phyloP scores from a whole-genome alignment of 352 stramenopile genomes.

The Globisporangium perplexum region DNA sequence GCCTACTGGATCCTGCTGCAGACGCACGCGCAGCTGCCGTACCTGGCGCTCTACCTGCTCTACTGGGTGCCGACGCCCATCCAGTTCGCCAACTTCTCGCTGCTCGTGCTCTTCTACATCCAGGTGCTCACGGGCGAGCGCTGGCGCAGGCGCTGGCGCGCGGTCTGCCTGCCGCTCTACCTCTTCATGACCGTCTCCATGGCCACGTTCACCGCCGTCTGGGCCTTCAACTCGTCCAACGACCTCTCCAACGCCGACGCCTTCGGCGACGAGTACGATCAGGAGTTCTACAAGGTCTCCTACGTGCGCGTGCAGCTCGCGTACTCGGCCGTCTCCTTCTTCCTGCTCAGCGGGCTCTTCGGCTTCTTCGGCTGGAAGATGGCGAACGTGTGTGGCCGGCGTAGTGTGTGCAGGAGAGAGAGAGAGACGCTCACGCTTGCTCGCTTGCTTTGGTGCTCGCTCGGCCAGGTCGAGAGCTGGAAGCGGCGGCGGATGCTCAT shows the following conservation, averaged over 20 bases:
- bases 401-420: background rate
- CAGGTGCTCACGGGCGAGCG: constrained; percentile 77
- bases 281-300: constrained; percentile 77
- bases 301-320: constrained; percentile 74
- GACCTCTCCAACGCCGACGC: constrained; percentile 63
- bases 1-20: constrained; percentile 84
- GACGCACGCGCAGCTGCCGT: constrained; percentile 63
- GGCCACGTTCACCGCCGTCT: constrained; percentile 80
- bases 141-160: constrained; percentile 69
- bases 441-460: background rate
- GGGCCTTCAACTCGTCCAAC: constrained; percentile 83
- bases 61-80: constrained; percentile 85
- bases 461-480: constrained; percentile 59
- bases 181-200: constrained; percentile 76
- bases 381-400: constrained; percentile 40
- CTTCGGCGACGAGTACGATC: constrained; percentile 75
- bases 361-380: constrained; percentile 87
- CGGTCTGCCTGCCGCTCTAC: constrained; percentile 81
- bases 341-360: constrained; percentile 74
- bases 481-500: constrained; percentile 69
- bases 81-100: constrained; percentile 87
- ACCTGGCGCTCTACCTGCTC: constrained; percentile 80
- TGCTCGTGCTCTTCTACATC: constrained; percentile 87
- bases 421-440: background rate
- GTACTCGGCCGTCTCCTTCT: constrained; percentile 81